phyloP scores from a whole-genome alignment of 768 basidiomycete genomes.

The Boletus rubescentipes region DNA sequence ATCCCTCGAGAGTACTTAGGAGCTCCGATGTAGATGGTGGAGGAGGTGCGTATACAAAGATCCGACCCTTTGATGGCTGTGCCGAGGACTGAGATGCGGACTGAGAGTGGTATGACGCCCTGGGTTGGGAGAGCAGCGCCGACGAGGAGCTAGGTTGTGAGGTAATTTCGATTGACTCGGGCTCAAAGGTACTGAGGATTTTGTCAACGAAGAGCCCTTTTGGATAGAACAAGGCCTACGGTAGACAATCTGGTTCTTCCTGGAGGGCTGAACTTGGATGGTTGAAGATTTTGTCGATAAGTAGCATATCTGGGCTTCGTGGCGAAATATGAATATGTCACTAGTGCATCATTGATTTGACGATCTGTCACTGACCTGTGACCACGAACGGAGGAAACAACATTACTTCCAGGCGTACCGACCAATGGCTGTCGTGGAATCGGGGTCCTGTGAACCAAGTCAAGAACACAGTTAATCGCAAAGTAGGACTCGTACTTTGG shows the following conservation, averaged over 20 bases:
- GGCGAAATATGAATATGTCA: slow-evolving; percentile 1
- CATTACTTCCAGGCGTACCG: not conserved
- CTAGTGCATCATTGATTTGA: not conserved
- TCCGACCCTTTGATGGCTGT: not conserved
- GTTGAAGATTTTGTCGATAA: not conserved
- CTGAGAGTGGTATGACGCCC: slow-evolving; percentile 21
- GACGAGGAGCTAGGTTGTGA: not conserved
- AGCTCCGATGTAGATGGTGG: slow-evolving; percentile 56
- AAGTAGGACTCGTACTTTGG: not conserved
- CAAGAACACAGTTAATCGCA: not conserved
- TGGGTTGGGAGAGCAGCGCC: not conserved
- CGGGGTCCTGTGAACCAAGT: not conserved
- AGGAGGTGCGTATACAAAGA: slow-evolving; percentile 45
- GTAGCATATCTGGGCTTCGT: slow-evolving; percentile 4
- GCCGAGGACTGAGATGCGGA: slow-evolving; percentile 2
- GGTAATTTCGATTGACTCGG: slow-evolving; percentile 1
- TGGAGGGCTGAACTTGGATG: not conserved
- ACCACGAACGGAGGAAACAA: slow-evolving; percentile 1
- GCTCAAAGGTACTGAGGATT: slow-evolving; percentile 15
- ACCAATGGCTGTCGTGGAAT: not conserved
- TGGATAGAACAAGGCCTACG: slow-evolving; percentile 7
- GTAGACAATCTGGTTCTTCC: slow-evolving; percentile 20
- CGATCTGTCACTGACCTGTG: slow-evolving; percentile 8
- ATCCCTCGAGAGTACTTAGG: slow-evolving; percentile 40
- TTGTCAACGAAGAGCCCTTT: not conserved